Conservation (phyloP, 257 asterid genomes). For the Oldenlandia corymbosa region DNA sequence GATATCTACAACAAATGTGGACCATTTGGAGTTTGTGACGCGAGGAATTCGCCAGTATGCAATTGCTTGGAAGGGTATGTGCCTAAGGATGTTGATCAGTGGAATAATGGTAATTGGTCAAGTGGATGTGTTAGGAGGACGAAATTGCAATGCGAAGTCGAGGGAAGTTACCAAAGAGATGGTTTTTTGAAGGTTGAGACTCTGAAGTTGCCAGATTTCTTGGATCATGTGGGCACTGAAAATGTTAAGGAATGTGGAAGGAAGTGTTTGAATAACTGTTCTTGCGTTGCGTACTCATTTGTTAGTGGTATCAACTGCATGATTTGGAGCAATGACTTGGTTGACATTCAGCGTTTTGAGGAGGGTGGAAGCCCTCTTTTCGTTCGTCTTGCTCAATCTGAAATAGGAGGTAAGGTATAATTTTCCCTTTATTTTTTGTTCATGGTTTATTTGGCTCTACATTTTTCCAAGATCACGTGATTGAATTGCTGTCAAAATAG, state of each 20-base stretch:
- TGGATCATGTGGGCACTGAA: conserved; percentile 31
- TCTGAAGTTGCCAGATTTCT: conserved; percentile 69
- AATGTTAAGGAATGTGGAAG: conserved; percentile 27
- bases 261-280: conserved; percentile 52
- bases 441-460: too few relatives aligned
- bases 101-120: conserved; percentile 51
- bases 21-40: conserved; percentile 42
- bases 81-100: conserved; percentile 34
- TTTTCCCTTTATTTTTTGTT: too few relatives aligned
- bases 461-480: background rate
- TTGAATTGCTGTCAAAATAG: conserved; percentile 16
- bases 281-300: conserved; percentile 59
- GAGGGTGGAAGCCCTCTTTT: conserved; percentile 47
- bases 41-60: conserved; percentile 25
- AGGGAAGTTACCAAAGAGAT: conserved; percentile 23
- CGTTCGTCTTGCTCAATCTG: conserved; percentile 58
- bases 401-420: conserved; percentile 46
- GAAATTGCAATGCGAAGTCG: conserved; percentile 34
- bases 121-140: conserved; percentile 57
- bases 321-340: conserved; percentile 56
- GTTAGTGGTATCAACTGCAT: conserved; percentile 54
- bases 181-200: conserved; percentile 29
- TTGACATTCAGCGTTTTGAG: conserved; percentile 51
- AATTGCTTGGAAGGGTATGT: conserved; percentile 51
- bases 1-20: conserved; percentile 61